Evolutionary conservation across 2,329 filamentous ascomycete species (phyloP).

Genomic region (Fusarium compactum): DNA sequence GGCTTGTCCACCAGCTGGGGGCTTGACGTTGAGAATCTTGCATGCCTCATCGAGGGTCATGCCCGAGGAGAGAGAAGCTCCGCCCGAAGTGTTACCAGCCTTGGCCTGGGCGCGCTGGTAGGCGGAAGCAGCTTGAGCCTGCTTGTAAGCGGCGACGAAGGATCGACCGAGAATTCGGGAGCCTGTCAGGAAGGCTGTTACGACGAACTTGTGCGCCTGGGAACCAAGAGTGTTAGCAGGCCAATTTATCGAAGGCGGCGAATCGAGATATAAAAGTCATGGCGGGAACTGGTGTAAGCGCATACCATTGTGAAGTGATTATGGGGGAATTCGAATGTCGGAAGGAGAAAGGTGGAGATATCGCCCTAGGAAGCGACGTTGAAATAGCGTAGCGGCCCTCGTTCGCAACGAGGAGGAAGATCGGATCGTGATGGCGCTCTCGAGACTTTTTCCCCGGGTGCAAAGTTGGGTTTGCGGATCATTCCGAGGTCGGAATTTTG

Average conservation of each 20-base stretch:
- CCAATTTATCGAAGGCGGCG: constrained; percentile 14
- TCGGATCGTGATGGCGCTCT: constrained; percentile 42
- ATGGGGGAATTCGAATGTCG: constrained; percentile 6
- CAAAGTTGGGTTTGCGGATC: constrained; percentile 38
- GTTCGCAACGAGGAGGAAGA: constrained; percentile 43
- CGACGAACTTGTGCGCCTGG: constrained; percentile 88
- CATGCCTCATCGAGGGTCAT: constrained; percentile 97
- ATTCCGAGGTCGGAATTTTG: constrained; percentile 51
- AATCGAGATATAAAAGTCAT: constrained; percentile 27
- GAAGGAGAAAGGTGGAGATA: constrained; percentile 16
- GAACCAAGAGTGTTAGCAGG: constrained; percentile 33
- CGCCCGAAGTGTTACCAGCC: constrained; percentile 64
- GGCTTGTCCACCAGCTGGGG: constrained; percentile 77
- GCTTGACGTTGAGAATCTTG: constrained; percentile 95
- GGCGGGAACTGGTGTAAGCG: constrained; percentile 14
- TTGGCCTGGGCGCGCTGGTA: constrained; percentile 81
- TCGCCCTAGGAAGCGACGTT: constrained; percentile 39
- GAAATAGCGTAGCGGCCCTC: constrained; percentile 39
- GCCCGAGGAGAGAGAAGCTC: constrained; percentile 71
- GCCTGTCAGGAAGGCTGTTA: constrained; percentile 93
- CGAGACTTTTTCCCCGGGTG: constrained; percentile 46
- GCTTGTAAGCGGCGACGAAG: constrained; percentile 93
- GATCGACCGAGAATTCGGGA: constrained; percentile 92
- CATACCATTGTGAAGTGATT: constrained; percentile 48
- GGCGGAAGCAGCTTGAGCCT: constrained; percentile 87